Conservation (phyloP, 805 yeast species). For the Scheffersomyces ergatensis region DNA sequence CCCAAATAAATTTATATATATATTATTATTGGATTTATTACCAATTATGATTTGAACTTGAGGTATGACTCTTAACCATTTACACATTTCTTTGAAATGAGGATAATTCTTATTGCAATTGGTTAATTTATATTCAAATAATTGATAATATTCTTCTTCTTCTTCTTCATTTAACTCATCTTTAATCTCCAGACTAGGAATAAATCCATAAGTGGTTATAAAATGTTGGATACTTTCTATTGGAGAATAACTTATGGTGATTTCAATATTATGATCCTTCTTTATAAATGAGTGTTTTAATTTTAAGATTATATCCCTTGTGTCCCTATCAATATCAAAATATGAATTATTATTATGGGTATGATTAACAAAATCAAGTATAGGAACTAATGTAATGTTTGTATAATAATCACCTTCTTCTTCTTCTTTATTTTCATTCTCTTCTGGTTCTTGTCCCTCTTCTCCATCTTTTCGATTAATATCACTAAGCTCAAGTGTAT, state of each 20-base stretch:
- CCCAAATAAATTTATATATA: constrained; percentile 15
- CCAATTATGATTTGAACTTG: constrained; percentile 18
- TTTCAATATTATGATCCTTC: constrained; percentile 10
- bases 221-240: constrained; percentile 21
- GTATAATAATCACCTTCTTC: constrained; percentile 36
- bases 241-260: constrained; percentile 24
- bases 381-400: constrained; percentile 60
- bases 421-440: constrained; percentile 18
- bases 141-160: constrained; percentile 4
- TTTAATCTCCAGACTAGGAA: constrained; percentile 17
- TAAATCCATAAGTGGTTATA: constrained; percentile 28
- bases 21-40: constrained; percentile 4
- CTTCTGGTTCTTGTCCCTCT: not conserved
- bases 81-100: constrained; percentile 9
- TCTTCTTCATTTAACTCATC: not conserved
- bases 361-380: constrained; percentile 70
- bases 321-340: constrained; percentile 56
- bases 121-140: constrained; percentile 5
- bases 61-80: constrained; percentile 29
- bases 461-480: not conserved
- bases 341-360: constrained; percentile 42
- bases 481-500: not conserved
- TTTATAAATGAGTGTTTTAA: constrained; percentile 20
- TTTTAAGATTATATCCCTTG: constrained; percentile 58
- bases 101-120: not conserved